Evolutionary conservation across 495 filamentous ascomycete species (phyloP), one percentile per base, ranked within the genome.

Genomic region (Astrocystis sublimbata): DNA sequence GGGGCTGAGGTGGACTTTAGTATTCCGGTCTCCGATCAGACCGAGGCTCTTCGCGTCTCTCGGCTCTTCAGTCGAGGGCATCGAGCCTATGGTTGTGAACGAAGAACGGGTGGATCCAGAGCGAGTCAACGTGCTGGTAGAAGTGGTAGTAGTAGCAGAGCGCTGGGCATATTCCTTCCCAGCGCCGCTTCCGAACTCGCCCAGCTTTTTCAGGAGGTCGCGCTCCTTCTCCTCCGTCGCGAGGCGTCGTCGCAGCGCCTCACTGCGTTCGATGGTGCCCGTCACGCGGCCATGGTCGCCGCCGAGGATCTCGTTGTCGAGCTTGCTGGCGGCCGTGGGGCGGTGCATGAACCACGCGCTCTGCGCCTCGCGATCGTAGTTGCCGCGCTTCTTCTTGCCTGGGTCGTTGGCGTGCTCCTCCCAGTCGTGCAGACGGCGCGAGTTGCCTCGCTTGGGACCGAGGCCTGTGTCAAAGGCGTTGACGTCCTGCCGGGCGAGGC

Each of bases 141-240:
- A n/a, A n/a, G 58, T 62, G 58, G 38, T 50, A 66, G 40, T 58
- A 56, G 17, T 40, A 9, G 45, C 50, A 12, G 63, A 62, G 65
- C 17, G 66, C 26, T n/a, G 53, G 17, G 63, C 51, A 76, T 96
- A 96, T 55, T 94, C 89, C 43, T 83, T 85, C 3, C 91, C 92
- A 0, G 89, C 81, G 12, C 88, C 88, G 52, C 81, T 84, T 1
- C 89, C 88, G 13, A 83, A 67, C 38, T 76, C 67, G 2, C 81
- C 79, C 4, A 98, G 81, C 61, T 83, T 87, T 66, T 85, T 84
- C 24, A 88, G 88, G 50, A 98, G 86, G 47, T 96, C 90, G 7
- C 86, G 81, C 73, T 98, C 94, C 61, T 86, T 88, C 68, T 97
- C 87, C 55, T 88, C 82, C 21, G 85, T 86, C 10, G 81, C 87